Base-by-base conservation (phyloP, 768 basidiomycete genomes). In the Cystobasidium onofrii region DNA sequence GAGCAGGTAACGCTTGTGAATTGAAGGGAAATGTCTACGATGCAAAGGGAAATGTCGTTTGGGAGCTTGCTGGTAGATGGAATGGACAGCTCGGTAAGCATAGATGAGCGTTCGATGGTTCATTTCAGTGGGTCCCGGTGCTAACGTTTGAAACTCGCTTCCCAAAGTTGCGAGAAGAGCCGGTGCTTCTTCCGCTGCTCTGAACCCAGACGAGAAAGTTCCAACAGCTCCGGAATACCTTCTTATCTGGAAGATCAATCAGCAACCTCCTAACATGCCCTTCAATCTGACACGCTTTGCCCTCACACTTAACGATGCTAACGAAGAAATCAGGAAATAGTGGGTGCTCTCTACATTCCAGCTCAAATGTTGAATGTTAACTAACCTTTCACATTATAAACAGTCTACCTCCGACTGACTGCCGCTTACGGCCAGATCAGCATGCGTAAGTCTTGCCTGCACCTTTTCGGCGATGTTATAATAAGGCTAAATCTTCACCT, bases 211-310 rank as follows among this genome's bases (percentile, higher is more conserved):
- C 77, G 85, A 88, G 33, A 79, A 85, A 1, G 81, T 91, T 57
- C 78, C 79, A 15, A 81, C 83, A 17, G 81, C 86, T 50, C 86
- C 86, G 17, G 89, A 91, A 78, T 90, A 90, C 81, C 85, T 93
- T 74, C 84, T 95, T 0, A 85, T 97, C 1, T 98, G 94, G 94
- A 85, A 90, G 74, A 98, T 97, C 82, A 91, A 91, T 25, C 87
- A 87, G 71, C 96, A 96, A 79, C 83, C 84, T 0, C 85, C 84
- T 0, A 87, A 89, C 13, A 75, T 75, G 76, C 95, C 94, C 0
- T 98, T 97, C 84, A 96, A 96, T 81, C 86, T 98, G 25, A 95
- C 94, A 0, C 94, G 93, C 0, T 98, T 89, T 80, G 93, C 95
- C 0, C 87, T 96, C 75, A 91, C 92, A 0, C 83, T 96, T 74